A percentile compares a stretch with the other conserved stretches of the same genome.
These are phyloP conservation scores for Bipolaris cookei DNA, from an alignment of 2,329 filamentous ascomycete species.

Conservation along the genomic window DNA sequence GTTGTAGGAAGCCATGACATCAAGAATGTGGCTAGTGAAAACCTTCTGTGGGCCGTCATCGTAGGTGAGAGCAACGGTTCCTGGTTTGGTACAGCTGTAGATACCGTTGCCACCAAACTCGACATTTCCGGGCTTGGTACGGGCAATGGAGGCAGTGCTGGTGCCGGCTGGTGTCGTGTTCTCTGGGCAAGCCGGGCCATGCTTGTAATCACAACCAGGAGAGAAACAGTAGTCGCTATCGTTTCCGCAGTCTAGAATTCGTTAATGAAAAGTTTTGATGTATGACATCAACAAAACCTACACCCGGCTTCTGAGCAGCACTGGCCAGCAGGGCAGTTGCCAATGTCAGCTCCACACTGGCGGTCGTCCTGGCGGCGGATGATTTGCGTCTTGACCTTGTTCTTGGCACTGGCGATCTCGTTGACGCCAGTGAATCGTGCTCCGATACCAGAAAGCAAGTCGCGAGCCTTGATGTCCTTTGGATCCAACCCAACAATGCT, in stretches of 20 bases:
- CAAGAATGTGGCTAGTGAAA: constrained; percentile 67
- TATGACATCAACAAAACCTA: constrained; percentile 15
- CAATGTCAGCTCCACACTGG: constrained; percentile 42
- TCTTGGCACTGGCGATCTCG: constrained; percentile 16
- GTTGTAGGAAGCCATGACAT: constrained; percentile 64
- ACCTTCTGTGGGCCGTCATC: constrained; percentile 68
- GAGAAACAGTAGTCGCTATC: constrained; percentile 63
- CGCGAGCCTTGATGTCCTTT: constrained; percentile 44
- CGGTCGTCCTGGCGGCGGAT: constrained; percentile 41
- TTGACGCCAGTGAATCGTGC: constrained; percentile 35
- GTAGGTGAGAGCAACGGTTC: constrained; percentile 69
- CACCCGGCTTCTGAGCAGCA: constrained; percentile 47
- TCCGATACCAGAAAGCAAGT: constrained; percentile 39
- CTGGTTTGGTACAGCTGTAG: constrained; percentile 59
- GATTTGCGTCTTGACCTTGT: constrained; percentile 23
- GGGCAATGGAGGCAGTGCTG: constrained; percentile 61
- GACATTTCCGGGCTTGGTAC: constrained; percentile 61
- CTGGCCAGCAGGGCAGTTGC: constrained; percentile 41
- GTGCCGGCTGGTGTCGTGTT: constrained; percentile 62
- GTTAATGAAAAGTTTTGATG: constrained; percentile 16
- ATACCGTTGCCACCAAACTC: constrained; percentile 64
- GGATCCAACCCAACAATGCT: constrained; percentile 46
- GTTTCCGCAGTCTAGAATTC: constrained; percentile 57
- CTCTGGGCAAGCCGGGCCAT: constrained; percentile 67
- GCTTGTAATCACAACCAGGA: constrained; percentile 67